Evolutionary conservation across 1,284 basidiomycete genomes (phyloP).

Genomic region (Schizophyllum commune): DNA sequence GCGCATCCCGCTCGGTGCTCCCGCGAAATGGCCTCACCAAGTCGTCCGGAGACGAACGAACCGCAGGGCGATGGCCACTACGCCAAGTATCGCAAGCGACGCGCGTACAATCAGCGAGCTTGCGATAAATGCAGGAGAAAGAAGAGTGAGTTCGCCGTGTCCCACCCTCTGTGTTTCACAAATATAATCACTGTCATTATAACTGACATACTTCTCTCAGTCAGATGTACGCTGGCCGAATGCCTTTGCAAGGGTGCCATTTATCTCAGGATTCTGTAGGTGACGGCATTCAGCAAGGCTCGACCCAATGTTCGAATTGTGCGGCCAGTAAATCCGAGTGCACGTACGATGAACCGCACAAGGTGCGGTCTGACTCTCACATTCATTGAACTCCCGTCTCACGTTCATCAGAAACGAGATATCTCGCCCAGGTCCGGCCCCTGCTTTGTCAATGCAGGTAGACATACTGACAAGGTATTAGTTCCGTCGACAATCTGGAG

Average conservation of each 20-base stretch:
- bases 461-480: not conserved
- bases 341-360: not conserved
- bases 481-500: conserved; percentile 9
- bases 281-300: not conserved
- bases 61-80: not conserved
- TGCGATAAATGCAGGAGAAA: not conserved
- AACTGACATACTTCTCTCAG: too few species aligned
- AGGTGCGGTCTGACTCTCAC: not conserved
- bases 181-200: too few species aligned
- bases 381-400: not conserved
- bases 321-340: not conserved
- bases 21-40: not conserved
- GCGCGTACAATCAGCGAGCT: not conserved
- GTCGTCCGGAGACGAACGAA: not conserved
- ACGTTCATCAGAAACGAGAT: not conserved
- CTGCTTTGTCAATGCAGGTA: not conserved
- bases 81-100: not conserved
- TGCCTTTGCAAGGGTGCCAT: not conserved
- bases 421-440: not conserved
- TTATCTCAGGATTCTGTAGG: not conserved
- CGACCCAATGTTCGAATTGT: not conserved
- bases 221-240: too few species aligned
- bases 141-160: not conserved
- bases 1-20: too few species aligned
- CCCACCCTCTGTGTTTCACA: too few species aligned